phyloP scores from a whole-genome alignment of 352 stramenopile species.

The Blastocystis sp. region DNA sequence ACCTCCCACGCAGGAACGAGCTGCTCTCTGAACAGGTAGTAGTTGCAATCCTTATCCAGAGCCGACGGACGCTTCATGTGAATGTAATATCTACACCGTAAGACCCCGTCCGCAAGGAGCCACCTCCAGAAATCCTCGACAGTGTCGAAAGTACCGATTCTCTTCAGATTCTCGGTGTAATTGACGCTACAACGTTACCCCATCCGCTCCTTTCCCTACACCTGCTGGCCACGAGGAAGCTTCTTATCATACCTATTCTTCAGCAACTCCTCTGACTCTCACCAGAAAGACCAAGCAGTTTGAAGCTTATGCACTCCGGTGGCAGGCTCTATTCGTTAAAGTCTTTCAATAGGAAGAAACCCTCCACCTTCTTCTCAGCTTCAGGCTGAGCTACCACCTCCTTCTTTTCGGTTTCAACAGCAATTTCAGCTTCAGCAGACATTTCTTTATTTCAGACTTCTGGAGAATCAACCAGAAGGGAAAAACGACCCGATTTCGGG shows the following conservation, averaged over 20 bases:
- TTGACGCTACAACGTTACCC: conserved; percentile 39
- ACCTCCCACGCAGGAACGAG: conserved; percentile 71
- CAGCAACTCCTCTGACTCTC: neutral
- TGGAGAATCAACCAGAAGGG: neutral
- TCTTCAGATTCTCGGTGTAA: conserved; percentile 76
- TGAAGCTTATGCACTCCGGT: conserved; percentile 77
- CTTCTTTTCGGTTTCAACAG: conserved; percentile 60
- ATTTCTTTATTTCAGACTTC: conserved; percentile 18
- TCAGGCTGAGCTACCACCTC: conserved; percentile 11
- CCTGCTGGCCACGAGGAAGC: conserved; percentile 82
- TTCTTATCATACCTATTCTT: conserved; percentile 87
- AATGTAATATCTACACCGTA: conserved; percentile 78
- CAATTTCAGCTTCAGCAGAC: conserved; percentile 64
- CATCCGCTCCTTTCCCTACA: conserved; percentile 42
- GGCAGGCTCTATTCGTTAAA: conserved; percentile 17
- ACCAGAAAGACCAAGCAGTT: conserved; percentile 81
- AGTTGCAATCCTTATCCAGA: conserved; percentile 84
- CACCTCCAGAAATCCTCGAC: conserved; percentile 88
- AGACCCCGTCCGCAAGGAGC: conserved; percentile 31
- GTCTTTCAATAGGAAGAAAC: neutral
- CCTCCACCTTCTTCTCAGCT: conserved; percentile 58
- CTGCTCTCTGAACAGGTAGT: conserved; percentile 87
- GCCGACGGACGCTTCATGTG: conserved; percentile 87
- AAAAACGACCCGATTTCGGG: neutral
- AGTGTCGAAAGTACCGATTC: conserved; percentile 84